Evolutionary conservation across 2,329 filamentous ascomycete genomes (phyloP), one percentile per base, ranked within the genome.

Genomic region (Aspergillus costaricaensis): DNA sequence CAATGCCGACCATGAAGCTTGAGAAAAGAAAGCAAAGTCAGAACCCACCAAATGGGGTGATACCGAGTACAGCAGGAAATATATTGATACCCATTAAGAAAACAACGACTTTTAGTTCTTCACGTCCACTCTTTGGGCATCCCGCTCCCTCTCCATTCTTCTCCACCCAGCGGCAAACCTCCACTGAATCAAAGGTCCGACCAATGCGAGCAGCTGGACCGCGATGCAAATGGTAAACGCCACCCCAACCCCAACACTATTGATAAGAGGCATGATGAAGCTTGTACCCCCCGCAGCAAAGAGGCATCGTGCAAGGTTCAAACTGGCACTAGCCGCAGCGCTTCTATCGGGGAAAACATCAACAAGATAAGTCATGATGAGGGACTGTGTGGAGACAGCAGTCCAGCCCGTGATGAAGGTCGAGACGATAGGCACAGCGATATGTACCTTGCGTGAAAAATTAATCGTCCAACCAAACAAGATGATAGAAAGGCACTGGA

Each of bases 371-470:
- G 83, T 85, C 71, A 78, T 81, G 30, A 83, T 75, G 1, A 81
- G 66, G 1, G 78, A 80, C 41, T 83, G 78, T 3, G 77, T 82
- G 0, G 82, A 82, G 5, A 83, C 75, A 0, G 79, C 78, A 0
- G 82, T 77, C 82, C 82, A 84, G 4, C 83, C 83, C 0, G 80
- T 81, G 39, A 84, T 72, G 57, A 85, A 85, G 0, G 81, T 82
- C 0, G 79, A 78, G 0, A 82, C 67, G 32, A 85, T 81, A 0
- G 83, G 82, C 0, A 82, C 72, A 0, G 81, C 79, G 17, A 85
- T 81, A 49, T 80, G 81, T 0, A 83, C 77, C 0, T 64, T 36
- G 12, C 10, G 12, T 0, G 12, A 62, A 55, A 79, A 81, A 14
- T 83, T 73, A 7, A 84, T 77, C 0, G 80, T 81, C 83, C 83